These are phyloP conservation scores for Dimargaris cristalligena DNA, from an alignment of 192 early-diverging fungal species.

Conservation along the genomic window DNA sequence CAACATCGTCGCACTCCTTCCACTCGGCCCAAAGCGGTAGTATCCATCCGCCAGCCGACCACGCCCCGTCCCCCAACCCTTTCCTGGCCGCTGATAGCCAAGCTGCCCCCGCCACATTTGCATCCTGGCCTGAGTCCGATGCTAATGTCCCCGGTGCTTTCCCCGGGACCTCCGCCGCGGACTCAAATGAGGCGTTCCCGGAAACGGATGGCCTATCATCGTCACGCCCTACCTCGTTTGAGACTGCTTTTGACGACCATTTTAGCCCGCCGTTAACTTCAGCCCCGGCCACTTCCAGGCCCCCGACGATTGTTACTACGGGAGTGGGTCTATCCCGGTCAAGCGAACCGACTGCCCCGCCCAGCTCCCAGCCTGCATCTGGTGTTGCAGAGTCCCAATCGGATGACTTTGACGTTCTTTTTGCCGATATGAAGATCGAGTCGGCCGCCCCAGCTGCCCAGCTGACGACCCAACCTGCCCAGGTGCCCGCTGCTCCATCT, in stretches of 20 bases:
- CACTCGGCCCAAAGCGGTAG: too few relatives aligned
- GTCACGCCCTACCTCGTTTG: not conserved
- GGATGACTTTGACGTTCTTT: conserved; percentile 10
- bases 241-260: conserved; percentile 8
- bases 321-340: too few relatives aligned
- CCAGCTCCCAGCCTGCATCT: too few relatives aligned
- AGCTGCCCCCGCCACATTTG: not conserved
- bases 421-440: conserved; percentile 6
- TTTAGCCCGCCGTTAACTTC: not conserved
- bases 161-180: conserved; percentile 14
- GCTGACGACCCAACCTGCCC: not conserved
- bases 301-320: not conserved
- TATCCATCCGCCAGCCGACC: too few relatives aligned
- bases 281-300: not conserved
- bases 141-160: not conserved
- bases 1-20: too few relatives aligned
- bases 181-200: not conserved
- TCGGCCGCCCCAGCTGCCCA: not conserved
- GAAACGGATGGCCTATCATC: not conserved
- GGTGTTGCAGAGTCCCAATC: too few relatives aligned
- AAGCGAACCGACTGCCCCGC: too few relatives aligned
- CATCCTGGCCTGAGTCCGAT: not conserved
- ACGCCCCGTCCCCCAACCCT: too few relatives aligned
- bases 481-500: not conserved
- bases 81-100: too few relatives aligned